Conservation (phyloP, 2,329 filamentous ascomycete species). For the Apiospora phragmitis region DNA sequence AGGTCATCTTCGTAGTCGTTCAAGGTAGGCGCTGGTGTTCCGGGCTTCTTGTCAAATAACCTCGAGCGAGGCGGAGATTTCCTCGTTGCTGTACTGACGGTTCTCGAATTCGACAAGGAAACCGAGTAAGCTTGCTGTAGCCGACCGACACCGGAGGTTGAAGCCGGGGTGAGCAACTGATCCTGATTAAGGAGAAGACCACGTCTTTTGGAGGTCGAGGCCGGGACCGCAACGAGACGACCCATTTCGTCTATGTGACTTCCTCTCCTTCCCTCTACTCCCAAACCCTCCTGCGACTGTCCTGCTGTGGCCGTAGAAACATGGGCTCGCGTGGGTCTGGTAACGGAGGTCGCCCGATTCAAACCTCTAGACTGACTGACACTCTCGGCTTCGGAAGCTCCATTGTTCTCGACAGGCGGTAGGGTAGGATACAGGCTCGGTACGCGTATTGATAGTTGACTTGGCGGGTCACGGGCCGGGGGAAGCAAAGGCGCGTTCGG, state of each 20-base stretch:
- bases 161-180: constrained; percentile 43
- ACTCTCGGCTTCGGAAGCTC: background rate
- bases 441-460: constrained; percentile 26
- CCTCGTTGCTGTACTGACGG: constrained; percentile 22
- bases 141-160: constrained; percentile 32
- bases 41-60: constrained; percentile 20
- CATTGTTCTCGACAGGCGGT: background rate
- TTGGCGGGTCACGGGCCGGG: constrained; percentile 25
- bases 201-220: constrained; percentile 45
- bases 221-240: constrained; percentile 43
- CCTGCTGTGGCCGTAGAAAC: constrained; percentile 20
- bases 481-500: constrained; percentile 41
- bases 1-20: constrained; percentile 27
- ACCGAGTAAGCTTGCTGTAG: constrained; percentile 38
- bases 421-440: constrained; percentile 15
- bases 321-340: constrained; percentile 22
- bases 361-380: background rate
- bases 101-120: constrained; percentile 28
- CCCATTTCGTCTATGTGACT: constrained; percentile 40
- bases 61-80: constrained; percentile 23
- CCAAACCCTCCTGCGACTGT: constrained; percentile 21
- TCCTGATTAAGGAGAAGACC: constrained; percentile 43
- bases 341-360: constrained; percentile 19
- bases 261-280: constrained; percentile 21
- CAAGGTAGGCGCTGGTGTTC: constrained; percentile 29